These are phyloP conservation scores for Camellia japonica DNA, from an alignment of 148 eudicot genomes.

Conservation along the genomic window DNA sequence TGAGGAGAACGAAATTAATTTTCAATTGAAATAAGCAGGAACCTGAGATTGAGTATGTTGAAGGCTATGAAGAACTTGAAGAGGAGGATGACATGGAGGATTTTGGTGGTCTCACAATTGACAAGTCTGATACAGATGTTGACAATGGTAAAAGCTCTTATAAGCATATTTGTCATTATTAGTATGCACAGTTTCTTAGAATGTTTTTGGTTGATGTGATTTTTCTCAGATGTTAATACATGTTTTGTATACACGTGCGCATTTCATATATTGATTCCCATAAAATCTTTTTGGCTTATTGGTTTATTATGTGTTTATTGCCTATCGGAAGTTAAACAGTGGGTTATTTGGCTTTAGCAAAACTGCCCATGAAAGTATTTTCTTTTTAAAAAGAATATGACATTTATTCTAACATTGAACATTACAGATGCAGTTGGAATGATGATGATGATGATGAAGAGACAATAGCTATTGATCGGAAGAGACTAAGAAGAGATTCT, in stretches of 20 bases:
- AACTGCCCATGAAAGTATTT: not conserved
- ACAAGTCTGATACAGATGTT: constrained; percentile 25
- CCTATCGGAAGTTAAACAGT: not conserved
- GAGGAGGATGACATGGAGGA: constrained; percentile 89
- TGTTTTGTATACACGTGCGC: not conserved
- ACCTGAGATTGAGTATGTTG: constrained; percentile 67
- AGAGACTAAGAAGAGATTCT: constrained; percentile 38
- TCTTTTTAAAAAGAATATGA: not conserved
- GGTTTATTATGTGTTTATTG: not conserved
- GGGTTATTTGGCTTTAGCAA: not conserved
- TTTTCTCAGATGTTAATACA: not conserved
- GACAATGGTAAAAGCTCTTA: constrained; percentile 21
- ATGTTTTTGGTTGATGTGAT: not conserved
- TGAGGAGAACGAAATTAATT: not conserved
- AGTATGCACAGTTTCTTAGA: not conserved
- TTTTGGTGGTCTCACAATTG: constrained; percentile 40
- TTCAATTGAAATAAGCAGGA: constrained; percentile 35
- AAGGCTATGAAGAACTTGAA: constrained; percentile 74
- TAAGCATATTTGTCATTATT: not conserved
- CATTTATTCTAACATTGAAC: not conserved
- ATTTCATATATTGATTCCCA: not conserved
- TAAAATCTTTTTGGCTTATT: not conserved
- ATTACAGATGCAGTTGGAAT: constrained; percentile 25
- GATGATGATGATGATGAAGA: constrained; percentile 55
- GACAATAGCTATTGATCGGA: constrained; percentile 18